Base-by-base conservation (phyloP, 768 basidiomycete genomes). In the Scleroderma citrinum region DNA sequence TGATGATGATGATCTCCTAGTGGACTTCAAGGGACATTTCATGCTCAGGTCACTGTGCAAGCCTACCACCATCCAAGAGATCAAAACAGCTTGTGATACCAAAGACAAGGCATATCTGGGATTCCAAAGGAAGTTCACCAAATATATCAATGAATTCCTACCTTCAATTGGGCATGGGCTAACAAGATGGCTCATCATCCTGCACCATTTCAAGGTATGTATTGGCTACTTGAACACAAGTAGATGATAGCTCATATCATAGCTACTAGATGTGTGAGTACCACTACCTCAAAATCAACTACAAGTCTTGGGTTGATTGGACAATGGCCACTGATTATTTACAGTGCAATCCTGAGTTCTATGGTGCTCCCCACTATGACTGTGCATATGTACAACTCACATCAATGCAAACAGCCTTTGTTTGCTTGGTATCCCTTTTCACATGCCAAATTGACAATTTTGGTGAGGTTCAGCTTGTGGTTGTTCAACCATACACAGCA, bases 271-370 rank as follows among this genome's bases (percentile, higher is more conserved):
- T 69, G 24, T 60, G 50, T 12, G 58, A 60, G 19, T 62, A 60
- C 48, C 57, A 45, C 19, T 63, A 40, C 48, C 46, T 68, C 10
- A 58, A 54, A 36, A 59, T 65, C 23, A 51, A 58, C 39, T 70
- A 63, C 38, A 54, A 58, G 19, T 67, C 63, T 8, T 43, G 36
- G 2, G 52, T 63, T 11, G 58, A 64, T 52, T 70, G 67, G 67
- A 44, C 48, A 5, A 31, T 52, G 14, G 53, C 55, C 11, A 55
- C 50, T 2, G 61, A 71, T 47, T 57, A 61, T 36, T 52, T 71
- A 3, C 51, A 56, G 8, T 64, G 63, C 50, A 68, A 60, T 40
- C 64, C 62, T 17, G 45, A 48, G 0, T 71, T 70, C 50, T 55
- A 65, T 45, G 43, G 57, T 11, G 30, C 44, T 4, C 60, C 63